phyloP scores from a whole-genome alignment of 2,329 filamentous ascomycete species.

The Alternaria conjuncta region DNA sequence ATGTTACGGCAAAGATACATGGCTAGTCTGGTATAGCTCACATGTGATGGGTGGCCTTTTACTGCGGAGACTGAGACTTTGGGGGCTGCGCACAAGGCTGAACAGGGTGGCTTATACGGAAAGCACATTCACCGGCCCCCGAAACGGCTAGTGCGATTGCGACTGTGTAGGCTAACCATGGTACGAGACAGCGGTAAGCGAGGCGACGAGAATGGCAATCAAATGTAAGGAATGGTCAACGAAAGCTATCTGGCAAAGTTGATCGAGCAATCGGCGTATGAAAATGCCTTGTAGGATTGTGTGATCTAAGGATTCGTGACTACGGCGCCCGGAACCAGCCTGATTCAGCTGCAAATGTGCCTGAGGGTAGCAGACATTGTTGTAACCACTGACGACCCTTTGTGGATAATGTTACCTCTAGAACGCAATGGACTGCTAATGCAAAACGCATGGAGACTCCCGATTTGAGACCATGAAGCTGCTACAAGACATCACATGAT shows the following conservation, averaged over 20 bases:
- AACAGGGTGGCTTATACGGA: slow-evolving; percentile 5
- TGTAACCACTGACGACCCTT: not conserved
- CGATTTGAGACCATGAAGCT: not conserved
- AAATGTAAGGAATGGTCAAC: not conserved
- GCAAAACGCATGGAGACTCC: not conserved
- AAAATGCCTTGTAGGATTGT: not conserved
- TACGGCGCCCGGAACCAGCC: not conserved
- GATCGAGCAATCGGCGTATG: not conserved
- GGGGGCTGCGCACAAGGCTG: slow-evolving; percentile 13
- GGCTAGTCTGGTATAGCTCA: not conserved
- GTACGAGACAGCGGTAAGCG: slow-evolving; percentile 14
- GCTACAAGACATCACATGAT: not conserved
- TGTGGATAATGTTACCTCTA: not conserved
- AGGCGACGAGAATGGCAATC: not conserved
- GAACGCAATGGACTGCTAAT: not conserved
- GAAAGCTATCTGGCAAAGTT: not conserved
- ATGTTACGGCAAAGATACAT: not conserved
- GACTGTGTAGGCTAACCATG: not conserved
- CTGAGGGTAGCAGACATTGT: not conserved
- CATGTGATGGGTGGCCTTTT: not conserved
- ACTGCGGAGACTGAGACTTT: not conserved
- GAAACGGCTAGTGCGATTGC: slow-evolving; percentile 6
- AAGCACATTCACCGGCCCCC: slow-evolving; percentile 12
- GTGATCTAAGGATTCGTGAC: not conserved
- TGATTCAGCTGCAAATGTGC: not conserved